These are phyloP conservation scores for Magnusiomyces suaveolens DNA, from an alignment of 1,139 yeast species.

Conservation along the genomic window DNA sequence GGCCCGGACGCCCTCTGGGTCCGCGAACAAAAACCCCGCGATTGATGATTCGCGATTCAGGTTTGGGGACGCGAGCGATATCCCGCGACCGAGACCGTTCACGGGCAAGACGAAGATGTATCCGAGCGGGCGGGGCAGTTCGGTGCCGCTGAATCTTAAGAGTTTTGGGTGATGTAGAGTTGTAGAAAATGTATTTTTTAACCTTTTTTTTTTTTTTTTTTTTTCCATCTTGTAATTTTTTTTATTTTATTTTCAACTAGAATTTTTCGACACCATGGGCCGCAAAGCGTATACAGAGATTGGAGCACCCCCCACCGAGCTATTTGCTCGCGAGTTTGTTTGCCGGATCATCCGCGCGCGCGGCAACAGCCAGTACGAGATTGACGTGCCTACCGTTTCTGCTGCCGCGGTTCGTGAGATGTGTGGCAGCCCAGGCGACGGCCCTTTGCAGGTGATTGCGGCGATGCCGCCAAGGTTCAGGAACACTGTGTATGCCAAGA, in stretches of 20 bases:
- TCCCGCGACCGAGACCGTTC: slow-evolving; percentile 78
- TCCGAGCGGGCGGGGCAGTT: slow-evolving; percentile 93
- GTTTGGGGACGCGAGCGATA: slow-evolving; percentile 55
- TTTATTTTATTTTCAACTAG: too few relatives aligned
- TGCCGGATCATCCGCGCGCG: slow-evolving; percentile 27
- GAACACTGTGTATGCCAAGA: slow-evolving; percentile 31
- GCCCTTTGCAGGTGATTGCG: slow-evolving; percentile 16
- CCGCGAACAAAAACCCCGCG: slow-evolving; percentile 12
- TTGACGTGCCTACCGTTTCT: slow-evolving; percentile 23
- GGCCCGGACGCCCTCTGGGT: slow-evolving; percentile 11
- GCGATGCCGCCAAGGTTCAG: slow-evolving; percentile 33
- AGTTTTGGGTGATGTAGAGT: too few relatives aligned
- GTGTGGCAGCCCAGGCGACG: slow-evolving; percentile 8
- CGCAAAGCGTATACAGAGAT: slow-evolving; percentile 15
- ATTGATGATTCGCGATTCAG: slow-evolving; percentile 72
- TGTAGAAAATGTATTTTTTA: too few relatives aligned
- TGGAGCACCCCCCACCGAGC: slow-evolving; percentile 28
- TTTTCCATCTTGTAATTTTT: too few relatives aligned
- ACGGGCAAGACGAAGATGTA: slow-evolving; percentile 64
- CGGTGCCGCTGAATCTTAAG: slow-evolving; percentile 71
- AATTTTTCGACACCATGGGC: slow-evolving; percentile 22
- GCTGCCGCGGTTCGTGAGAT: slow-evolving; percentile 14
- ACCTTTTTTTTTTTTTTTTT: too few relatives aligned
- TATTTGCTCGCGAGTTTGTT: slow-evolving; percentile 27
- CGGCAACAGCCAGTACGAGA: slow-evolving; percentile 30